These are phyloP conservation scores for Echium plantagineum DNA, from an alignment of 257 asterid species.

Conservation along the genomic window DNA sequence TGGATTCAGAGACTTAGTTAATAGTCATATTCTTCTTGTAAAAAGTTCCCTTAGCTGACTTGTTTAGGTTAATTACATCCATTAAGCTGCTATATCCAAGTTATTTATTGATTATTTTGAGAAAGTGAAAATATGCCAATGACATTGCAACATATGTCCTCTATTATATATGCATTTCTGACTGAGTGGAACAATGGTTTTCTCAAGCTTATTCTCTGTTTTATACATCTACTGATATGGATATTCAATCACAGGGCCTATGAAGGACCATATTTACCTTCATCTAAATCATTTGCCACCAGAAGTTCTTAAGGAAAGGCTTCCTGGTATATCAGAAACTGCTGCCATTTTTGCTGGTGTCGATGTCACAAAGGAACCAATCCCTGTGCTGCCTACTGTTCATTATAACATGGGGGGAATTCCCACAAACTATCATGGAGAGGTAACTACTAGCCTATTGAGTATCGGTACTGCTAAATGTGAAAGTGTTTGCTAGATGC, in stretches of 20 bases:
- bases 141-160: neutral
- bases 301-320: constrained; percentile 94
- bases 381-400: constrained; percentile 95
- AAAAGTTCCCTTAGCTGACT: too few relatives aligned
- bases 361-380: constrained; percentile 94
- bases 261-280: constrained; percentile 90
- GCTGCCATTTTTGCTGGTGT: constrained; percentile 98
- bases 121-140: too few relatives aligned
- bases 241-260: constrained; percentile 46
- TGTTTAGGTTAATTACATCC: too few relatives aligned
- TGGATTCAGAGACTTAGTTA: too few relatives aligned
- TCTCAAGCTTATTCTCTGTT: neutral
- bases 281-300: constrained; percentile 98
- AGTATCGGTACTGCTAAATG: neutral
- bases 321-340: constrained; percentile 97
- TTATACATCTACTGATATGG: constrained; percentile 1
- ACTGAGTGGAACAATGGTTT: neutral
- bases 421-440: constrained; percentile 91
- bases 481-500: neutral
- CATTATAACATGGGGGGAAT: constrained; percentile 99
- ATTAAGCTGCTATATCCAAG: too few relatives aligned
- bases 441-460: constrained; percentile 32
- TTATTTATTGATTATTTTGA: too few relatives aligned
- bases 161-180: neutral
- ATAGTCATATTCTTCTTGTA: too few relatives aligned